Percentiles rank a stretch among this genome's conserved stretches.
Conservation (phyloP, 1,139 yeast genomes). For the Kluyveromyces sp. region DNA sequence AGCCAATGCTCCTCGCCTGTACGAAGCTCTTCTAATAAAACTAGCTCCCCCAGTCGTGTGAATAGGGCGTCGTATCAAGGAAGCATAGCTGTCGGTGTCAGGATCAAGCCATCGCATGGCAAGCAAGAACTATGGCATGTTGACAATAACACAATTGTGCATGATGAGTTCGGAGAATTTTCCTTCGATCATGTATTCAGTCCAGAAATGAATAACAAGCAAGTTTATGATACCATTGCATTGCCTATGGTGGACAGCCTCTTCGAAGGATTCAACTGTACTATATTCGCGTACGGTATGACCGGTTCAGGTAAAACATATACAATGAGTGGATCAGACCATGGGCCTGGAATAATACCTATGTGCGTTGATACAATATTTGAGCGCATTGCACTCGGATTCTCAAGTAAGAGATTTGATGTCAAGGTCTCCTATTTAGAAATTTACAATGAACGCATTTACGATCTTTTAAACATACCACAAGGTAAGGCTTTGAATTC, state of each 20-base stretch:
- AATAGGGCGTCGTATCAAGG: slow-evolving; percentile 26
- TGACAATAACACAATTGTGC: slow-evolving; percentile 39
- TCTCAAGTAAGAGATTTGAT: slow-evolving; percentile 33
- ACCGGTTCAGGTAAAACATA: slow-evolving; percentile 95
- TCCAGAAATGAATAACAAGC: slow-evolving; percentile 44
- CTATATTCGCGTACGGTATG: slow-evolving; percentile 91
- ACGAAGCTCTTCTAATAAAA: slow-evolving; percentile 15
- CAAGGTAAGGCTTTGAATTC: slow-evolving; percentile 12
- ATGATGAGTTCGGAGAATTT: slow-evolving; percentile 51
- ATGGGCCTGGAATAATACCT: slow-evolving; percentile 73
- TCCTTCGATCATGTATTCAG: slow-evolving; percentile 72
- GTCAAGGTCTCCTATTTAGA: slow-evolving; percentile 71
- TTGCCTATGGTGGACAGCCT: slow-evolving; percentile 57
- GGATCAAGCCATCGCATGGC: slow-evolving; percentile 32
- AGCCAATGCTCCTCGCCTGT: slow-evolving; percentile 16
- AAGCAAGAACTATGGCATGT: slow-evolving; percentile 36
- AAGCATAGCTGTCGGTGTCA: slow-evolving; percentile 34
- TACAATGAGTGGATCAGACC: slow-evolving; percentile 59
- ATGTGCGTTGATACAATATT: slow-evolving; percentile 66
- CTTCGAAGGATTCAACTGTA: slow-evolving; percentile 77
- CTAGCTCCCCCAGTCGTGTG: slow-evolving; percentile 14
- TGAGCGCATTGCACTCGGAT: slow-evolving; percentile 36
- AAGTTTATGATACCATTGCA: slow-evolving; percentile 59
- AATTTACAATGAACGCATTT: slow-evolving; percentile 80
- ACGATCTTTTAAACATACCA: slow-evolving; percentile 50